Evolutionary conservation across 306 rosid species (phyloP).

Genomic region (Ormosia semicastrata): DNA sequence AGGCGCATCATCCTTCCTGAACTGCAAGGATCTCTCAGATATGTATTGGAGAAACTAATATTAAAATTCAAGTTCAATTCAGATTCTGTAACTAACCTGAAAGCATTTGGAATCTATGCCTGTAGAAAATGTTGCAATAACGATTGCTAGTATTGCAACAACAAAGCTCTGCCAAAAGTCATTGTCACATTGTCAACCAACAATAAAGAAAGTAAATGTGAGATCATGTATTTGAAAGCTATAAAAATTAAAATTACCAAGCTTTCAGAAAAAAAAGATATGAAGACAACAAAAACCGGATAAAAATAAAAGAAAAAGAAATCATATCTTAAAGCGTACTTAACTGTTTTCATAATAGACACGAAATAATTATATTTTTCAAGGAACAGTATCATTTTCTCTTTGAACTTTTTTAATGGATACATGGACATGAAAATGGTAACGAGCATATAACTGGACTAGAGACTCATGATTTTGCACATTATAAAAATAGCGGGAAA

Average conservation of each 20-base stretch:
- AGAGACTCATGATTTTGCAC: not conserved
- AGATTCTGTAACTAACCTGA: constrained; percentile 62
- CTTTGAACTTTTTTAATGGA: not conserved
- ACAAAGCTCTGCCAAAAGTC: constrained; percentile 75
- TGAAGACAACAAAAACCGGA: not conserved
- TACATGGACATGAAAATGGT: not conserved
- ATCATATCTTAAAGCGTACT: not conserved
- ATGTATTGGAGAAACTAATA: constrained; percentile 21
- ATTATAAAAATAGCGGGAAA: not conserved
- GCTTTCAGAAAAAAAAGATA: not conserved
- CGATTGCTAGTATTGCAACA: constrained; percentile 78
- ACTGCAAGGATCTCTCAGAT: constrained; percentile 52
- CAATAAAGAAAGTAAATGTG: constrained; percentile 11
- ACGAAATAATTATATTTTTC: not conserved
- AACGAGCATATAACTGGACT: not conserved
- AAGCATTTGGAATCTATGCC: constrained; percentile 94
- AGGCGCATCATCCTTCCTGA: constrained; percentile 55
- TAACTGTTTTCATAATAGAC: not conserved
- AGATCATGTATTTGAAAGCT: constrained; percentile 13
- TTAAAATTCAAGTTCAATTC: constrained; percentile 13
- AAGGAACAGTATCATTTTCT: not conserved
- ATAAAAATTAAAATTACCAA: not conserved
- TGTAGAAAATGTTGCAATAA: constrained; percentile 87
- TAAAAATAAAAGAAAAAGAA: not conserved
- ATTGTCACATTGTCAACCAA: constrained; percentile 22